Evolutionary conservation across 768 basidiomycete genomes (phyloP).

Genomic region (Macrolepiota fuliginosa): DNA sequence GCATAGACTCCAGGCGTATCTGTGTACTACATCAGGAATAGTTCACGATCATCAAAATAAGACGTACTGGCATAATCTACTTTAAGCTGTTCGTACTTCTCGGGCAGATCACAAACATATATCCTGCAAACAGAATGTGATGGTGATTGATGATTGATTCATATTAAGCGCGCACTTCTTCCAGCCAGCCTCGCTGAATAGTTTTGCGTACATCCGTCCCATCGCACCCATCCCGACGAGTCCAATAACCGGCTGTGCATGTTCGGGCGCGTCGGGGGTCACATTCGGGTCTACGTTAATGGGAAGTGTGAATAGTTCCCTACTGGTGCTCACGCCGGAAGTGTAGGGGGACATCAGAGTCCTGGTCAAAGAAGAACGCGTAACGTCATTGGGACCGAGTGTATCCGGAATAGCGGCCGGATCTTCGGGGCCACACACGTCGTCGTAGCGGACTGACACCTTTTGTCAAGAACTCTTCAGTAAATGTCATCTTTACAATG

Average conservation of each 20-base stretch:
- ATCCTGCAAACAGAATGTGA: slow-evolving; percentile 50
- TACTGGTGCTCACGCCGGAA: not conserved
- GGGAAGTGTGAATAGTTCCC: slow-evolving; percentile 15
- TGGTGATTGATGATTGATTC: not conserved
- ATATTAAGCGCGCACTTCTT: slow-evolving; percentile 53
- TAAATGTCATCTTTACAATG: too few species aligned
- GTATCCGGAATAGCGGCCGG: too few species aligned
- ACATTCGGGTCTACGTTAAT: slow-evolving; percentile 29
- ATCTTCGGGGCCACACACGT: too few species aligned
- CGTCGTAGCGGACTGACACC: too few species aligned
- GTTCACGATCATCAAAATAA: not conserved
- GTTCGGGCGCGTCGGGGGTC: slow-evolving; percentile 28
- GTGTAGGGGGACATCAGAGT: too few species aligned
- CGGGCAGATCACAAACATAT: slow-evolving; percentile 83
- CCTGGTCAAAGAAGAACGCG: too few species aligned
- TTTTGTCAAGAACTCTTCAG: too few species aligned
- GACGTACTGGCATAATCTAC: slow-evolving; percentile 56
- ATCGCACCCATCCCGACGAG: slow-evolving; percentile 98
- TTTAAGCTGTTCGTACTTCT: slow-evolving; percentile 65
- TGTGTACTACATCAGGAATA: slow-evolving; percentile 20
- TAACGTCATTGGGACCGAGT: too few species aligned
- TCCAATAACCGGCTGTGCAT: slow-evolving; percentile 74
- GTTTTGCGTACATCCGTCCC: slow-evolving; percentile 92
- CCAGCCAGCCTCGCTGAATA: slow-evolving; percentile 79
- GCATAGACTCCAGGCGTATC: slow-evolving; percentile 63